phyloP scores from a whole-genome alignment of 345 rosid genomes.

The Eucalyptus camaldulensis region DNA sequence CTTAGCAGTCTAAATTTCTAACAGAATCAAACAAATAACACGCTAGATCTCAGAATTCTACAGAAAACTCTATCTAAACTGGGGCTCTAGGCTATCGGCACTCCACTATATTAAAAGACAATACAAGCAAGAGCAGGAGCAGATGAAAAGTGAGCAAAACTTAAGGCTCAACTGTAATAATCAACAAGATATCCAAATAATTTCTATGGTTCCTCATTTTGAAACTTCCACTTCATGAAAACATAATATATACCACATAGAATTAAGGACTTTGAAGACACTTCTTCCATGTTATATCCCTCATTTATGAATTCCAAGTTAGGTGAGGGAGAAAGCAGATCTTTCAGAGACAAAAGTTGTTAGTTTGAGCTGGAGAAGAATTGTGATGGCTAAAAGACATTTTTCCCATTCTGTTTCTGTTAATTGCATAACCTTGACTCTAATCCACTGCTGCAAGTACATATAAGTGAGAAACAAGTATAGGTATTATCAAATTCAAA shows the following conservation, averaged over 20 bases:
- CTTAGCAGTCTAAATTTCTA: background rate
- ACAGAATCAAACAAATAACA: background rate
- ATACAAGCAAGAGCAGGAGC: background rate
- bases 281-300: background rate
- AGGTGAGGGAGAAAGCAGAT: background rate
- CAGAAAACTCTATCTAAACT: background rate
- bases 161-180: background rate
- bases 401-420: background rate
- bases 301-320: background rate
- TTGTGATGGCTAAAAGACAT: background rate
- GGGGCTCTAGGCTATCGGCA: background rate
- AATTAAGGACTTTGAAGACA: background rate
- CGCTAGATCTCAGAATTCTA: background rate
- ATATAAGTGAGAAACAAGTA: background rate
- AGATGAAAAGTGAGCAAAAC: background rate
- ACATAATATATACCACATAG: background rate
- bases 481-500: background rate
- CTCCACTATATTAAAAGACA: background rate
- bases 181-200: background rate
- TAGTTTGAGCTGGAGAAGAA: background rate
- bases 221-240: background rate
- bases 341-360: background rate
- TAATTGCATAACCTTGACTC: background rate
- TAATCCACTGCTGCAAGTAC: background rate
- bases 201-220: background rate